Conservation (phyloP, 2,329 filamentous ascomycete species). For the Helicocarpus griseus region DNA sequence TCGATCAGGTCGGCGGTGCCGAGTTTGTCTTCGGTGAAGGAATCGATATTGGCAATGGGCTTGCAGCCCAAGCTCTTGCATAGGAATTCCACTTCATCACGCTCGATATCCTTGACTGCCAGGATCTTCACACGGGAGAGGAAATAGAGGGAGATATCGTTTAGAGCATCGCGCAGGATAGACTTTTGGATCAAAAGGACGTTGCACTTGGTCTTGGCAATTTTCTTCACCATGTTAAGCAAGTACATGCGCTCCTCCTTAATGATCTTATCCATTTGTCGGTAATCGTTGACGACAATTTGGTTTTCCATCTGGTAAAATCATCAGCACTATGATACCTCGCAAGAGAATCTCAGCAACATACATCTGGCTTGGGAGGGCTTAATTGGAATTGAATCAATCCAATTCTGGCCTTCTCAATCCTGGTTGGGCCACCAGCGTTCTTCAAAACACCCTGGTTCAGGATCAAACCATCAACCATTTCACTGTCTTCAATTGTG, state of each 20-base stretch:
- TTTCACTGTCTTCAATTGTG: slow-evolving; percentile 96
- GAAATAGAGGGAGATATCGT: slow-evolving; percentile 95
- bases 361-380: slow-evolving; percentile 89
- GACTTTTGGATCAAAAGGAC: slow-evolving; percentile 98
- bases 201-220: slow-evolving; percentile 99
- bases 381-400: slow-evolving; percentile 98
- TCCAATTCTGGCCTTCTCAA: slow-evolving; percentile 96
- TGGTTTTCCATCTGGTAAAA: slow-evolving; percentile 84
- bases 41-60: slow-evolving; percentile 95
- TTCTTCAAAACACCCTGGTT: slow-evolving; percentile 91
- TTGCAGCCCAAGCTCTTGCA: slow-evolving; percentile 99
- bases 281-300: slow-evolving; percentile 97
- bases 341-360: slow-evolving; percentile 22
- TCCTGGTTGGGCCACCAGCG: slow-evolving; percentile 77
- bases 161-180: slow-evolving; percentile 93
- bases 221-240: slow-evolving; percentile 99
- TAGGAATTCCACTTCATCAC: slow-evolving; percentile 97
- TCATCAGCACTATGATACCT: slow-evolving; percentile 16
- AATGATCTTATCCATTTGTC: slow-evolving; percentile 99
- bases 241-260: slow-evolving; percentile 98
- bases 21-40: slow-evolving; percentile 97
- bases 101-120: slow-evolving; percentile 93
- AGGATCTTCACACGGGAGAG: slow-evolving; percentile 93
- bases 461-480: slow-evolving; percentile 88
- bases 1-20: slow-evolving; percentile 89